Evolutionary conservation across 2,329 filamentous ascomycete species (phyloP), one percentile per base, ranked within the genome.

Genomic region (Talaromyces sp.): DNA sequence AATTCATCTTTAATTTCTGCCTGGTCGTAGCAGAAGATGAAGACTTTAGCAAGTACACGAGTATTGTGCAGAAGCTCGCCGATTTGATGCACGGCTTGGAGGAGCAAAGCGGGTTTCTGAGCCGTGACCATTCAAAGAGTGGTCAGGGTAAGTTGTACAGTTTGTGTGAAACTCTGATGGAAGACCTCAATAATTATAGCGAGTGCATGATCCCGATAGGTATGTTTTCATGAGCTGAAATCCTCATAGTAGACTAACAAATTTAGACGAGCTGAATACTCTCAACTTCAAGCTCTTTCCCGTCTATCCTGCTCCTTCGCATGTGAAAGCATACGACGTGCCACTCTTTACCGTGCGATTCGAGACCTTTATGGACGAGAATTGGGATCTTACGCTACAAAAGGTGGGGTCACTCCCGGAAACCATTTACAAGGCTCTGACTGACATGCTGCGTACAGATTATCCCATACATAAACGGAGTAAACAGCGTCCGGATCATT

Each of bases 1-100:
- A 96, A 76, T 98, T 97, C 81, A 96, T 97, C 72, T 99, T 98
- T 85, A 98, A 98, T 76, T 96, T 98, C 72, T 92, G 92, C 63
- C 82, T 98, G 52, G 89, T 96, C 31, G 82, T 96, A 56, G 85
- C 89, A 57, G 84, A 87, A 61, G 80, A 84, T 36, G 81, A 83
- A 14, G 90, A 96, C 71, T 90, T 90, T 73, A 85, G 85, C 56
- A 89, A 88, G 36, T 96, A 92, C 74, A 91, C 93, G 75, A 88
- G 88, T 65, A 90, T 98, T 34, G 92, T 96, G 59, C 83, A 89
- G 66, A 91, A 96, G 69, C 82, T 98, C 57, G 95, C 94, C 1
- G 84, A 89, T 64, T 87, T 95, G 31, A 92, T 98, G 80, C 87
- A 89, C 65, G 91, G 91, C 68, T 85, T 98, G 81, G 95, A 99